These are phyloP conservation scores for Mycogone perniciosa DNA, from an alignment of 2,329 filamentous ascomycete genomes.

Conservation along the genomic window DNA sequence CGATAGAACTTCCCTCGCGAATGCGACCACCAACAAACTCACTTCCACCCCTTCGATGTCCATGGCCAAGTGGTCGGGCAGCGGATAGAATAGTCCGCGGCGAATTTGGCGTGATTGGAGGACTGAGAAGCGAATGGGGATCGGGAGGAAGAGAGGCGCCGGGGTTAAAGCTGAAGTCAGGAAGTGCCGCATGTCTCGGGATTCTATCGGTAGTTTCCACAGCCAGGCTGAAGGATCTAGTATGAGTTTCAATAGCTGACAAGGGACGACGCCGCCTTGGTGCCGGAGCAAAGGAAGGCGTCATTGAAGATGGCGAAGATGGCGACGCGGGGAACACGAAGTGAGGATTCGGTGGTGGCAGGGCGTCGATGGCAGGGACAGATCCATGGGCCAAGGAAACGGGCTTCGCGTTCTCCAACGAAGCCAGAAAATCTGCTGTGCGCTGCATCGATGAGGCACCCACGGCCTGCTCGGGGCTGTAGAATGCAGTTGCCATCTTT, in stretches of 20 bases:
- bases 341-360: constrained; percentile 53
- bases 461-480: constrained; percentile 31
- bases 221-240: constrained; percentile 23
- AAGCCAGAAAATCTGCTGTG: constrained; percentile 19
- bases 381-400: constrained; percentile 15
- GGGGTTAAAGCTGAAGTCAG: constrained; percentile 52
- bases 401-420: constrained; percentile 16
- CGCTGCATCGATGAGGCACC: constrained; percentile 22
- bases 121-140: constrained; percentile 41
- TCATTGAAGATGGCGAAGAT: constrained; percentile 38
- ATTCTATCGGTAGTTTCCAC: constrained; percentile 24
- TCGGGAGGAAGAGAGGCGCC: constrained; percentile 32
- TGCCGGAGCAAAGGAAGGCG: constrained; percentile 42
- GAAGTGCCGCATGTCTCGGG: constrained; percentile 37
- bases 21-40: constrained; percentile 77
- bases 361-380: constrained; percentile 7
- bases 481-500: constrained; percentile 36
- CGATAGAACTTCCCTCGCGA: constrained; percentile 51
- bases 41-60: constrained; percentile 74
- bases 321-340: constrained; percentile 56
- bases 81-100: constrained; percentile 47
- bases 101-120: constrained; percentile 50
- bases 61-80: constrained; percentile 55
- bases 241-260: constrained; percentile 45
- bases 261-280: constrained; percentile 42